Base-by-base conservation (phyloP, 139 green algal species). In the Spirogloea muscicola region DNA sequence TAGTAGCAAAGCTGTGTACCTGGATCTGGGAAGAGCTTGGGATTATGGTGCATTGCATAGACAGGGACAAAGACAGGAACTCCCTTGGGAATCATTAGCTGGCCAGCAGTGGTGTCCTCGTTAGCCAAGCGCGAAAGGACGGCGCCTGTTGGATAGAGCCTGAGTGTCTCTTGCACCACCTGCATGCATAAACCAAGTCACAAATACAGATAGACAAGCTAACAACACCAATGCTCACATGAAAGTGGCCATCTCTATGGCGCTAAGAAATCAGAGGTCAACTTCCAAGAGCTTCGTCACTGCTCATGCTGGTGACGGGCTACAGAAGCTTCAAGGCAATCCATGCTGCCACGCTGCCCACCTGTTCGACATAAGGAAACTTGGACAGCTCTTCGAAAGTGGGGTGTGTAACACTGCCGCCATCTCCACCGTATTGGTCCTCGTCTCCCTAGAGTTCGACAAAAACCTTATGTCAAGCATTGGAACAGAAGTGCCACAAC, bases 91-190 rank as follows among this genome's bases (percentile, higher is more conserved):
- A 87, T 70, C n/a, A 58, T 42, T 21, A 52, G 13, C 16, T 62
- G 72, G 16, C 34, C 72, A 31, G 82, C 34, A 5, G 52, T 37
- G 3, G 67, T 49, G 37, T 84, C 80, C 42, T 85, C 57, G 33
- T 58, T 5, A 1, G 55, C 72, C 25, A 77, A 52, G 21, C 82
- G 68, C 9, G 76, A 43, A 29, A 83, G 40, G n/a, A 73, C 9
- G 16, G 80, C 80, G 3, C 81, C 84, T 13, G 84, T 76, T 1
- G 85, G 84, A 44, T 82, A 86, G 46, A 90, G 63, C 4, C 86
- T 70, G 71, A 90, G 31, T 31, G 68, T 71, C 74, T 90, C 86
- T 27, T 80, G 48, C 13, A 90, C 63, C 2, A 84, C 82, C 18
- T 78, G 69, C 55, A 9, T 18, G 16, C 16, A 16, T 43, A 21